phyloP scores from a whole-genome alignment of 768 basidiomycete species.

The Boletus vinaceobasis region DNA sequence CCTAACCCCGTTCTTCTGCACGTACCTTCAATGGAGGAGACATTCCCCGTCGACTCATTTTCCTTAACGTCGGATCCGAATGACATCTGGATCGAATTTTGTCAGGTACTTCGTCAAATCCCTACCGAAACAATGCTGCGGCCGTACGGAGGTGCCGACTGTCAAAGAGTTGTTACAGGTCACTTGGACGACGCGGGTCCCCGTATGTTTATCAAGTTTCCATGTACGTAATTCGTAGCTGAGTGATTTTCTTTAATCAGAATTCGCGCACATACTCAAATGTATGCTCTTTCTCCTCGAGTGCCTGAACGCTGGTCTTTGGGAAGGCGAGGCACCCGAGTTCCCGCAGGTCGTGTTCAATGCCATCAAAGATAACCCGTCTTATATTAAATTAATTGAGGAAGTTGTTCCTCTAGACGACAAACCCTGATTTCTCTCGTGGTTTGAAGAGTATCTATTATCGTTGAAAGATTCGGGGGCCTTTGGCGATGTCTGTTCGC shows the following conservation, averaged over 20 bases:
- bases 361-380: conserved; percentile 74
- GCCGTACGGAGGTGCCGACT: conserved; percentile 35
- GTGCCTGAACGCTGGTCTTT: conserved; percentile 53
- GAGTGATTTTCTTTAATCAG: conserved; percentile 34
- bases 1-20: background rate
- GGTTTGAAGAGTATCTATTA: conserved; percentile 63
- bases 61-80: conserved; percentile 37
- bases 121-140: conserved; percentile 44
- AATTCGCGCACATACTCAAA: conserved; percentile 56
- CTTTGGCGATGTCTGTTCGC: conserved; percentile 70
- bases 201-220: conserved; percentile 45
- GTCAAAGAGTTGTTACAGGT: conserved; percentile 53
- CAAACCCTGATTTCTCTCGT: conserved; percentile 50
- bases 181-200: conserved; percentile 59
- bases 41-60: conserved; percentile 4
- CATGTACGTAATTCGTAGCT: background rate
- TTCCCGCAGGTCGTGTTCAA: conserved; percentile 80
- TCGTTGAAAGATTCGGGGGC: conserved; percentile 48
- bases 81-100: conserved; percentile 53
- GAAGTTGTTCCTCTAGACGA: conserved; percentile 31
- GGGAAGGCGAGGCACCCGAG: conserved; percentile 68
- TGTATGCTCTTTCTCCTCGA: conserved; percentile 60
- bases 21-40: conserved; percentile 2
- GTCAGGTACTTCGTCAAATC: conserved; percentile 47
- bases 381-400: conserved; percentile 47